Base-by-base conservation (phyloP, 192 early-diverging fungal species). In the Coemansia sp. region DNA sequence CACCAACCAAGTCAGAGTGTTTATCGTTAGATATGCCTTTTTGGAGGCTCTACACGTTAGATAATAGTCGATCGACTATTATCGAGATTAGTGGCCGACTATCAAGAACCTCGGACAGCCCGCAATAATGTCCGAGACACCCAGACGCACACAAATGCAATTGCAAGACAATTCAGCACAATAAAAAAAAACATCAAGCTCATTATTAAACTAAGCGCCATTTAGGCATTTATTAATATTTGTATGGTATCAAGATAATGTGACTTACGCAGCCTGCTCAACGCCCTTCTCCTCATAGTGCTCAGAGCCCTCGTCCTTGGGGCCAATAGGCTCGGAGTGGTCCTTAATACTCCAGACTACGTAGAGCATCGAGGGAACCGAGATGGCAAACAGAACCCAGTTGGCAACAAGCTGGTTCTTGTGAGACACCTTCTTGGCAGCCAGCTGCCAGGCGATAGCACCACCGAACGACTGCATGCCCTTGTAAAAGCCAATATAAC, bases 401-500 rank as follows among this genome's bases (percentile, higher is more conserved):
- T 88, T 88, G 46, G 81, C 79, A 50, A 90, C 79, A 3, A 88
- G 75, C 72, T 87, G 80, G 69, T 76, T 74, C 71, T 86, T 70
- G 44, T 65, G 74, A 16, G 74, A 33, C 43, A 80, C 76, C 38
- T 78, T 68, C 49, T 80, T 81, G 53, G 90, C 89, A 71, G 87
- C 89, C 58, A 92, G 82, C 73, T 91, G 89, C 88, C 91, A 90
- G 3, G 89, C 85, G 40, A 93, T 85, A 62, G 90, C 92, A 58
- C 79, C 87, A n/a, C 88, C 91, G 63, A 89, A 87, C 67, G 89
- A 92, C 87, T 96, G 95, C 64, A 94, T 90, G 62, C 90, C 91
- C 88, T 96, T 96, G 90, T 96, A 96, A 86, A 92, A 95, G 4
- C 94, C 95, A 58, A 88, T 87, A 68, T 90, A 94, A 55, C 91